Evolutionary conservation across 2,329 filamentous ascomycete genomes (phyloP).

Genomic region (Fusarium xyrophilum): DNA sequence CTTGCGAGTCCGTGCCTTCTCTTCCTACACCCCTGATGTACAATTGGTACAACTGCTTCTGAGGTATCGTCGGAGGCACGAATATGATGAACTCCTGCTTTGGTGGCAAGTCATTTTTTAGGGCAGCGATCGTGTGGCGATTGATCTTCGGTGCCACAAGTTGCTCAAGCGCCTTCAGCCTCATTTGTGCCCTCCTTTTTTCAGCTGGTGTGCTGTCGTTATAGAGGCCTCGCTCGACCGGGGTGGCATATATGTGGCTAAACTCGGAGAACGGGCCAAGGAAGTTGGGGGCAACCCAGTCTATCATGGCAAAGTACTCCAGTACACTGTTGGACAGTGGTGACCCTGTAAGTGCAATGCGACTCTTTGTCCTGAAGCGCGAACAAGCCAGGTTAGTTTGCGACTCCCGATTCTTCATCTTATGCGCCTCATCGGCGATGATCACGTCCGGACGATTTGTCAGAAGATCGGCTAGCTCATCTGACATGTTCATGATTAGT

Average conservation of each 20-base stretch:
- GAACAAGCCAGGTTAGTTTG: slow-evolving; percentile 61
- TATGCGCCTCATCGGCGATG: slow-evolving; percentile 85
- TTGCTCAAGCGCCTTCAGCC: slow-evolving; percentile 72
- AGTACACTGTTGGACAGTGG: slow-evolving; percentile 83
- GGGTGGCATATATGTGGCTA: slow-evolving; percentile 69
- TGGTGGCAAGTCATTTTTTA: slow-evolving; percentile 71
- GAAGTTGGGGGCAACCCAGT: slow-evolving; percentile 84
- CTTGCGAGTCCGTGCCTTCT: slow-evolving; percentile 5
- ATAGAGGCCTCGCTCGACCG: slow-evolving; percentile 76
- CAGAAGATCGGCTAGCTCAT: slow-evolving; percentile 56
- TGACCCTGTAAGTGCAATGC: slow-evolving; percentile 86
- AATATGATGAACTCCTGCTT: slow-evolving; percentile 86
- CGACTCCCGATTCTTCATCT: slow-evolving; percentile 70
- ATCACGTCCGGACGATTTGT: slow-evolving; percentile 72
- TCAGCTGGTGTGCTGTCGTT: slow-evolving; percentile 65
- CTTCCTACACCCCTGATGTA: slow-evolving; percentile 48
- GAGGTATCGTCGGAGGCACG: slow-evolving; percentile 71
- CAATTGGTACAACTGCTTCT: slow-evolving; percentile 66
- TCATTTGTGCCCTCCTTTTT: slow-evolving; percentile 67
- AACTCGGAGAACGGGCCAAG: slow-evolving; percentile 75
- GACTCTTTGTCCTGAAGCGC: slow-evolving; percentile 69
- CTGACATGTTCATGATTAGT: slow-evolving; percentile 42
- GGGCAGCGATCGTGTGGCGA: slow-evolving; percentile 70
- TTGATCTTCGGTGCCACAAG: slow-evolving; percentile 81
- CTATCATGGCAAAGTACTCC: slow-evolving; percentile 87